Conservation (phyloP, 331 rosid genomes). For the Malus hybrid region DNA sequence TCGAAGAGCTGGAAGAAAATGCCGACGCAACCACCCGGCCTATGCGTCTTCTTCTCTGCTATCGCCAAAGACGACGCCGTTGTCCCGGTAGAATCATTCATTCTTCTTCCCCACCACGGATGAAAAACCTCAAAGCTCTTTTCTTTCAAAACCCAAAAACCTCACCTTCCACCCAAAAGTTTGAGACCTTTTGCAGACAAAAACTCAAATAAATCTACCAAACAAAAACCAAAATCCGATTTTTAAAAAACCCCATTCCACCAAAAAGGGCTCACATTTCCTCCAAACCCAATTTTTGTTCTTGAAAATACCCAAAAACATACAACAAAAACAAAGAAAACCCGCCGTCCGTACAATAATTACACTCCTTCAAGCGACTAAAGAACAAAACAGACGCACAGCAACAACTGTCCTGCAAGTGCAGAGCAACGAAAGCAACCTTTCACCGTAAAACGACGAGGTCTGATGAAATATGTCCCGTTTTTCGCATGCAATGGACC, state of each 20-base stretch:
- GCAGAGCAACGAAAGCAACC: constrained; percentile 16
- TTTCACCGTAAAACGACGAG: constrained; percentile 31
- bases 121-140: not conserved
- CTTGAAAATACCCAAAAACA: not conserved
- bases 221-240: not conserved
- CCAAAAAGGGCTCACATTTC: not conserved
- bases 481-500: constrained; percentile 18
- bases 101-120: constrained; percentile 15
- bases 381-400: not conserved
- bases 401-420: not conserved
- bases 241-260: not conserved
- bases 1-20: constrained; percentile 90
- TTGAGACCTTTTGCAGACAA: not conserved
- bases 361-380: not conserved
- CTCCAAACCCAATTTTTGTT: not conserved
- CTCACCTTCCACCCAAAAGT: not conserved
- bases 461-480: not conserved
- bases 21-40: constrained; percentile 77
- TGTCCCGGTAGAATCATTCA: constrained; percentile 49
- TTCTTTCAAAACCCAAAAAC: constrained; percentile 7
- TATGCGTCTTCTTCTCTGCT: constrained; percentile 56
- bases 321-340: not conserved
- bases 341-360: not conserved
- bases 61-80: constrained; percentile 51
- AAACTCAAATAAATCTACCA: not conserved